These are phyloP conservation scores for Babesia bigemina DNA, from an alignment of 169 alveolate species.

Conservation along the genomic window DNA sequence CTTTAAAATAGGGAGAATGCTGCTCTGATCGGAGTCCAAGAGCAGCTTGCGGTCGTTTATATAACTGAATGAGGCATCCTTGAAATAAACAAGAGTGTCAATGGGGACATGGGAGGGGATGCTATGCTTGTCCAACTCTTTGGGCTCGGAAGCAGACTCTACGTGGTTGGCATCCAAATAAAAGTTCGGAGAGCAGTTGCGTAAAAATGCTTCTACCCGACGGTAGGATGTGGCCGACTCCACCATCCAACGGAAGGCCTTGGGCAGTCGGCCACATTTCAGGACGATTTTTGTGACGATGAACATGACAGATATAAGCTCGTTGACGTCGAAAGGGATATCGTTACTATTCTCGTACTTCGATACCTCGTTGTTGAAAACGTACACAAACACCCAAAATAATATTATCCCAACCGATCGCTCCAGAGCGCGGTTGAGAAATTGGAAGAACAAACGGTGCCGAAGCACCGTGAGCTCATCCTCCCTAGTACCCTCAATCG, in stretches of 20 bases:
- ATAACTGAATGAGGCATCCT: slow-evolving; percentile 52
- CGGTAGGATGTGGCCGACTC: slow-evolving; percentile 37
- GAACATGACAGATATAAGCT: slow-evolving; percentile 38
- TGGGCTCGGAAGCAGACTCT: neutral
- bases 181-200: slow-evolving; percentile 56
- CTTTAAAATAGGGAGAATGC: neutral
- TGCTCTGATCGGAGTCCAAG: neutral
- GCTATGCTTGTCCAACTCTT: neutral
- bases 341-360: neutral
- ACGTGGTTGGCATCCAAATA: slow-evolving; percentile 16
- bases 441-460: neutral
- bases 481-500: slow-evolving; percentile 10
- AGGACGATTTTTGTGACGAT: slow-evolving; percentile 35
- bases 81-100: slow-evolving; percentile 34
- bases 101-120: neutral
- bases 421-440: slow-evolving; percentile 5
- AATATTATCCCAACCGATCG: slow-evolving; percentile 2
- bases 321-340: slow-evolving; percentile 4
- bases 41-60: slow-evolving; percentile 12
- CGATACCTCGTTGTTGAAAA: slow-evolving; percentile 2
- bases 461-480: slow-evolving; percentile 36
- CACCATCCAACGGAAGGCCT: slow-evolving; percentile 20
- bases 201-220: slow-evolving; percentile 45
- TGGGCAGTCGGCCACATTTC: slow-evolving; percentile 34
- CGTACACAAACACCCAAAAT: slow-evolving; percentile 24